phyloP scores from a whole-genome alignment of 805 yeast genomes.

The Trichomonascus vanleenenianus region DNA sequence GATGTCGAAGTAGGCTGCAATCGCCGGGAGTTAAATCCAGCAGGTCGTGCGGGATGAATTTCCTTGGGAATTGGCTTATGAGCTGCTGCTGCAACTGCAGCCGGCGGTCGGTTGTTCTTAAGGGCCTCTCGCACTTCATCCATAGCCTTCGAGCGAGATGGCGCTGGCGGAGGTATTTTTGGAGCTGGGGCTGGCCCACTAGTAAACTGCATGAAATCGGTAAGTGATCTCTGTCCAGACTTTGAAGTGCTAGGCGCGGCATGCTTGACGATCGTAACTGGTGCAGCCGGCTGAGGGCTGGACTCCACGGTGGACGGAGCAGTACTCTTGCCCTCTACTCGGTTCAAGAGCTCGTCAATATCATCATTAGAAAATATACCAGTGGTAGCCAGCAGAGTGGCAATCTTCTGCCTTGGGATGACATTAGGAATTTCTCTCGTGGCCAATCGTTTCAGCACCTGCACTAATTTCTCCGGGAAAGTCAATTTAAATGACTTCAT shows the following conservation, averaged over 20 bases:
- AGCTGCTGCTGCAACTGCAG: constrained; percentile 4
- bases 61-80: constrained; percentile 11
- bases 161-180: neutral
- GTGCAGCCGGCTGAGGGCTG: neutral
- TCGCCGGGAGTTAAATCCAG: constrained; percentile 41
- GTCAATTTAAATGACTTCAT: constrained; percentile 33
- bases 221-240: neutral
- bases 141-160: neutral
- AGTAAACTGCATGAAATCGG: constrained; percentile 1
- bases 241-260: neutral
- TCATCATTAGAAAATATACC: constrained; percentile 14
- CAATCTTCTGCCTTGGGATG: constrained; percentile 57
- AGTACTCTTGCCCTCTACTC: constrained; percentile 1
- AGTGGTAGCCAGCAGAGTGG: constrained; percentile 41
- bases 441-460: constrained; percentile 36
- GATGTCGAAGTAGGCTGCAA: too few relatives aligned
- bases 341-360: constrained; percentile 6
- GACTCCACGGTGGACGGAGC: neutral
- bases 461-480: constrained; percentile 47
- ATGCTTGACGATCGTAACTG: neutral
- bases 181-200: constrained; percentile 1
- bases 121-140: constrained; percentile 2
- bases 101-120: neutral
- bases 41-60: constrained; percentile 41
- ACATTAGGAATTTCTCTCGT: constrained; percentile 62